These are phyloP conservation scores for Cystobasidium tubakii DNA, from an alignment of 768 basidiomycete species.

Conservation along the genomic window DNA sequence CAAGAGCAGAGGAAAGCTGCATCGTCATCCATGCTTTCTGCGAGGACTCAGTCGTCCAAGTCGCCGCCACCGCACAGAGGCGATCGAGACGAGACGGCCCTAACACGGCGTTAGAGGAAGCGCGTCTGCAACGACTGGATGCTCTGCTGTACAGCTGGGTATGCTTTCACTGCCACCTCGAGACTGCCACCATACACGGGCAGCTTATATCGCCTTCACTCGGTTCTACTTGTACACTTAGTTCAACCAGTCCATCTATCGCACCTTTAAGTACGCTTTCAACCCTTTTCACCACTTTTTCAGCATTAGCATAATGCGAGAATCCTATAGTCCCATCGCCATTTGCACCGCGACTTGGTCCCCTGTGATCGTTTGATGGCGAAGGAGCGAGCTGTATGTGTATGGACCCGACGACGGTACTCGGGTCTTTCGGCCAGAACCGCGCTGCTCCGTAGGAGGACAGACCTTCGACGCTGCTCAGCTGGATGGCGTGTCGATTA, in stretches of 20 bases:
- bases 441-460: slow-evolving; percentile 71
- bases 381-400: slow-evolving; percentile 77
- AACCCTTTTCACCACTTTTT: slow-evolving; percentile 70
- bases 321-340: slow-evolving; percentile 51
- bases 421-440: slow-evolving; percentile 94
- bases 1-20: no score
- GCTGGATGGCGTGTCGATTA: no score
- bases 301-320: slow-evolving; percentile 59
- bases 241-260: slow-evolving; percentile 76
- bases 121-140: no score
- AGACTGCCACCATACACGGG: slow-evolving; percentile 45
- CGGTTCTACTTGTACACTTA: slow-evolving; percentile 78
- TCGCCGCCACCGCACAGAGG: no score
- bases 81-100: no score
- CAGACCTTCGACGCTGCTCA: slow-evolving; percentile 69
- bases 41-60: no score
- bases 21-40: no score
- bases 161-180: no score
- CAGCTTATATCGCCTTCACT: slow-evolving; percentile 47
- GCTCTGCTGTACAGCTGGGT: no score
- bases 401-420: slow-evolving; percentile 78
- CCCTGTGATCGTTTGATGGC: slow-evolving; percentile 54
- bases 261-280: slow-evolving; percentile 63
- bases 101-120: no score
- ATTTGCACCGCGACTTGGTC: slow-evolving; percentile 53